Conservation (phyloP, 345 rosid species). For the Salix viminalis region DNA sequence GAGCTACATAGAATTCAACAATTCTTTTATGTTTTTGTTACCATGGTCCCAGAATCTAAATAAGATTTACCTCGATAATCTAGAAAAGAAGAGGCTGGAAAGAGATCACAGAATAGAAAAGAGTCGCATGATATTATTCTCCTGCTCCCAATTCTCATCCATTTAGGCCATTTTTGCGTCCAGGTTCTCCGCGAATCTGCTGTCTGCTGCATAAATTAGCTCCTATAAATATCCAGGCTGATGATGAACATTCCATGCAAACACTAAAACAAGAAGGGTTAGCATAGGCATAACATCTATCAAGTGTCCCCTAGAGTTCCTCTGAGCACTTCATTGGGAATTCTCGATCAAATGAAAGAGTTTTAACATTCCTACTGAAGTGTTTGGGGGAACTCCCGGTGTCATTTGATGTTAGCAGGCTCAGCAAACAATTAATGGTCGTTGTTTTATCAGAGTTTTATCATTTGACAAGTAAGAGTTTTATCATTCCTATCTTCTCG, state of each 20-base stretch:
- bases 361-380: conserved; percentile 29
- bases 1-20: too few species aligned
- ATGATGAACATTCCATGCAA: background rate
- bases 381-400: conserved; percentile 62
- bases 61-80: background rate
- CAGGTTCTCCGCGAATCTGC: background rate
- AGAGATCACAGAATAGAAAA: background rate
- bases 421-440: too few species aligned
- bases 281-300: background rate
- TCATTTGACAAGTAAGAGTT: too few species aligned
- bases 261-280: too few species aligned
- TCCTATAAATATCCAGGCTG: background rate
- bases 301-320: conserved; percentile 40
- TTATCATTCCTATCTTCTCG: too few species aligned
- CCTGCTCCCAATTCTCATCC: background rate
- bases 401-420: background rate
- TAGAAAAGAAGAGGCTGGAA: conserved; percentile 1
- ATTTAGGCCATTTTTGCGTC: background rate
- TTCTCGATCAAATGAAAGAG: background rate
- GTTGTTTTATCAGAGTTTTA: too few species aligned
- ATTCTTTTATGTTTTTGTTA: too few species aligned
- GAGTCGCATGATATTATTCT: background rate
- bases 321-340: conserved; percentile 40
- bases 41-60: background rate
- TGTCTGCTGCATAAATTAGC: background rate